Conservation (phyloP, 192 early-diverging fungal species). For the Allomyces macrogynus region DNA sequence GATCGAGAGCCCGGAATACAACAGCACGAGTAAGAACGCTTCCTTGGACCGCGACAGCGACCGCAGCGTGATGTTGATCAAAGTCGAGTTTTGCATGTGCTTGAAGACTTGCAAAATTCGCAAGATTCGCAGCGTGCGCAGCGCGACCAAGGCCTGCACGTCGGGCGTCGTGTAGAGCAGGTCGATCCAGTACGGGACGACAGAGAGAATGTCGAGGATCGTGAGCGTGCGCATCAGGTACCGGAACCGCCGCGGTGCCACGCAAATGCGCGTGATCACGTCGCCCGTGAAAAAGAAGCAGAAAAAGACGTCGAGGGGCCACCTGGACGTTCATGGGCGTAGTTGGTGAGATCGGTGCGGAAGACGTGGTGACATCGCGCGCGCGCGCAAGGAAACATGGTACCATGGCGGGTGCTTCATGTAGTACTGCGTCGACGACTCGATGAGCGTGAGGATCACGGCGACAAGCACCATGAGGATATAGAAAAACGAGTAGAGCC, state of each 20-base stretch:
- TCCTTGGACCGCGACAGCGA: background rate
- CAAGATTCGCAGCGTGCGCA: background rate
- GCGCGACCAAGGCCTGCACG: background rate
- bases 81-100: background rate
- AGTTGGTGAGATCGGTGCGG: background rate
- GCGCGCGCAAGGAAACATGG: background rate
- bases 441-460: background rate
- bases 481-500: background rate
- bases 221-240: background rate
- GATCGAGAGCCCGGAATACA: background rate
- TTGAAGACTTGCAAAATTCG: background rate
- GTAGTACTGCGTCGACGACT: background rate
- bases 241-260: background rate
- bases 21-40: background rate
- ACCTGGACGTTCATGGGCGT: background rate
- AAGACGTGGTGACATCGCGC: background rate
- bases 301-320: background rate
- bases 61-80: background rate
- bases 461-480: background rate
- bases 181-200: background rate
- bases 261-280: background rate
- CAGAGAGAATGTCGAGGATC: background rate
- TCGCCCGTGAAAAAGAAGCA: background rate
- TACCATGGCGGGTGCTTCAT: background rate
- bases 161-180: background rate